Conservation (phyloP, 2,329 filamentous ascomycete species). For the Ophiostoma angusticollis region DNA sequence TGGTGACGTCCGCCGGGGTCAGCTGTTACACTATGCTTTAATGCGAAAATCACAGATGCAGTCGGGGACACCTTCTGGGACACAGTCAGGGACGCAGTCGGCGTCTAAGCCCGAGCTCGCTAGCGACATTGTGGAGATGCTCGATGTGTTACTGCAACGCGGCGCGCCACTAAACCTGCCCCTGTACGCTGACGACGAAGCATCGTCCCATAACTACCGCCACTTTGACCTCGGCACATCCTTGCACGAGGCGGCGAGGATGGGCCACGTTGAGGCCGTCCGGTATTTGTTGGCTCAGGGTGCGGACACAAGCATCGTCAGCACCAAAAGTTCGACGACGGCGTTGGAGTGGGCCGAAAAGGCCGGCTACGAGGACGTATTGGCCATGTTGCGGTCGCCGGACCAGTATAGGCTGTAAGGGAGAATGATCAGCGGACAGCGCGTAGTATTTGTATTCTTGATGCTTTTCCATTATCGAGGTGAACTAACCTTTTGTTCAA, state of each 20-base stretch:
- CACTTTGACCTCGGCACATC: background rate
- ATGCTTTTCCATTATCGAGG: no score
- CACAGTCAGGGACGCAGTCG: no score
- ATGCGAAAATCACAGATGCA: background rate
- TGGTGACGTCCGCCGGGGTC: background rate
- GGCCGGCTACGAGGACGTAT: background rate
- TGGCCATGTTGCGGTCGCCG: conserved; percentile 21
- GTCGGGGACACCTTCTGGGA: background rate
- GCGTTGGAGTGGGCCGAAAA: background rate
- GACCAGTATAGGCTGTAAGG: background rate
- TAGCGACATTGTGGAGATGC: conserved; percentile 20
- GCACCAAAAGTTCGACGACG: background rate
- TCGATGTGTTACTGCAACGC: background rate
- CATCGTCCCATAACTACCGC: background rate
- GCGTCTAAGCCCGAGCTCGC: no score
- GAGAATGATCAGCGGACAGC: no score
- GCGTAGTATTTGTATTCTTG: no score
- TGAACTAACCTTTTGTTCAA: no score
- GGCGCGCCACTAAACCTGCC: conserved; percentile 1
- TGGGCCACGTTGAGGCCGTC: background rate
- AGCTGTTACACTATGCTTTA: background rate
- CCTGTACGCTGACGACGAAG: background rate
- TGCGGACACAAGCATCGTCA: background rate
- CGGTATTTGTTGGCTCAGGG: background rate
- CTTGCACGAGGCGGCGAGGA: background rate